Evolutionary conservation across 352 stramenopile species (phyloP), one percentile per base, ranked within the genome.

Genomic region (Pythium oligandrum): DNA sequence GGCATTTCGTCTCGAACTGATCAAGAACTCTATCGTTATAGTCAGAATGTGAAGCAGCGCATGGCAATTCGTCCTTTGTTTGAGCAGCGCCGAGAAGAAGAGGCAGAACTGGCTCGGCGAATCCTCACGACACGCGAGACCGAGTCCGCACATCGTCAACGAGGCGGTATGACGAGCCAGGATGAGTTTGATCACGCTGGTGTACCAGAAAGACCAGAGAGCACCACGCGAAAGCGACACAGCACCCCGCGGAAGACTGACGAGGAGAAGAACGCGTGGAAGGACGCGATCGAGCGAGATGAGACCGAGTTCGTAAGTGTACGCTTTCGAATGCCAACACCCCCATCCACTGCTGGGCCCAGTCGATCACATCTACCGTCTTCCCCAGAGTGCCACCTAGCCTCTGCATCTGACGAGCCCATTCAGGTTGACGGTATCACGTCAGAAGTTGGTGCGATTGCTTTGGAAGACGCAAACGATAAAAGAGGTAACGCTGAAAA

Each of bases 1-100:
- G 74, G 72, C 4, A 65, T 83, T 26, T 73, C 74, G 1, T 70
- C 76, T 0, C 59, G 75, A 4, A 68, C 66, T 0, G 76, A 86
- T 26, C 70, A 84, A 33, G 69, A 84, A 44, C 75, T 90, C 17
- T 88, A 79, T 40, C 58, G 76, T 26, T 90, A 88, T 44, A 84
- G 51, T 31, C 76, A 90, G 38, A 50, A 53, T 30, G 63, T 62
- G 0, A 71, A 70, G 50, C 75, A 82, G 47, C 70, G 79, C 36
- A 83, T 92, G 70, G 57, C 70, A 17, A 87, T 92, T n/a, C 71
- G 77, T 3, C 82, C 82, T 6, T 46, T 92, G 38, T 88, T 90
- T 32, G 73, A 87, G 60, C 66, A 86, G 44, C 68, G 73, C 2
- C 71, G 67, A 36, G 74, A 74, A 8, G 68, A 69, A 11, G 71